These are phyloP conservation scores for Erigeron philadelphicus DNA, from an alignment of 140 eudicot genomes.

Conservation along the genomic window DNA sequence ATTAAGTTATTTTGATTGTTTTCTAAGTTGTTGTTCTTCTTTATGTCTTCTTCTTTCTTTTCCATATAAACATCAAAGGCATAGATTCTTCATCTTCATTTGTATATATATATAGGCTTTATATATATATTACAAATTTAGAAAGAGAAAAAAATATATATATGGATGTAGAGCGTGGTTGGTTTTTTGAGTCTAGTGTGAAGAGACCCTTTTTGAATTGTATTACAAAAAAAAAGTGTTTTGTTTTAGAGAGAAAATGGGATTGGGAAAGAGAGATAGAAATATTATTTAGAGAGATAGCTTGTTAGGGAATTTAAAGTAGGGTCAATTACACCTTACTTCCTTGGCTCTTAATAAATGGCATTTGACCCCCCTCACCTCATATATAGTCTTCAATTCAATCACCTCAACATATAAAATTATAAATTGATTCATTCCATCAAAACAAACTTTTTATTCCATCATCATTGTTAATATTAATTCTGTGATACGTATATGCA, in stretches of 20 bases:
- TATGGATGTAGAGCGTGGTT: slow-evolving; percentile 28
- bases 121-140: neutral
- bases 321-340: slow-evolving; percentile 37
- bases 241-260: too few relatives aligned
- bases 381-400: slow-evolving; percentile 21
- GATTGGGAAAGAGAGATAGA: neutral
- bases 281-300: neutral
- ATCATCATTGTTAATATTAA: neutral
- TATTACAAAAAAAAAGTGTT: neutral
- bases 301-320: slow-evolving; percentile 34
- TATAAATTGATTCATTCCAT: slow-evolving; percentile 22
- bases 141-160: slow-evolving; percentile 23
- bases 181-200: slow-evolving; percentile 41
- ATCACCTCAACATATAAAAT: slow-evolving; percentile 29
- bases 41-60: slow-evolving; percentile 32
- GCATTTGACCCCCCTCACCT: slow-evolving; percentile 23
- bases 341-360: slow-evolving; percentile 24
- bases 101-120: slow-evolving; percentile 12
- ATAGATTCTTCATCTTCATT: slow-evolving; percentile 48
- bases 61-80: slow-evolving; percentile 51
- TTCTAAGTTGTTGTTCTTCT: slow-evolving; percentile 16
- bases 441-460: slow-evolving; percentile 22
- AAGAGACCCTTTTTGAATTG: slow-evolving; percentile 30
- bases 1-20: slow-evolving; percentile 21
- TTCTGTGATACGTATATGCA: neutral